Conservation (phyloP, 208 protist species). For the Trypanosoma conorhini region DNA sequence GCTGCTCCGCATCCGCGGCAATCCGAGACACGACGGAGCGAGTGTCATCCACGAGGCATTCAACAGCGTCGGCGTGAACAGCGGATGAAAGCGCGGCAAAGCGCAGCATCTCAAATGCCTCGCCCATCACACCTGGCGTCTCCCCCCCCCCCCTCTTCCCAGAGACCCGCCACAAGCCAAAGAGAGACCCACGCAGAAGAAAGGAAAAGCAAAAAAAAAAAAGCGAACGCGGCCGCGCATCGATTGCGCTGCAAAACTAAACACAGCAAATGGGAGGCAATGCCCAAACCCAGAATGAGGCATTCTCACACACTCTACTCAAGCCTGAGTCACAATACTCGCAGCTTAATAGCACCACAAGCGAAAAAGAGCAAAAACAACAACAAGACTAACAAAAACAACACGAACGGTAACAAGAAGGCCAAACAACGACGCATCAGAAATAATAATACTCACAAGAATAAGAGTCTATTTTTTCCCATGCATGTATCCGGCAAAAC, state of each 20-base stretch:
- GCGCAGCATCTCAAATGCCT: slow-evolving; percentile 50
- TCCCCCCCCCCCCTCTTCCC: slow-evolving; percentile 8
- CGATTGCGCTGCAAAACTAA: background rate
- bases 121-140: slow-evolving; percentile 9
- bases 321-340: background rate
- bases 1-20: slow-evolving; percentile 46
- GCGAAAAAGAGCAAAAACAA: background rate
- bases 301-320: background rate
- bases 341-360: background rate
- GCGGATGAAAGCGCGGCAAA: slow-evolving; percentile 65
- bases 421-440: background rate
- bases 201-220: slow-evolving; percentile 29
- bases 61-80: slow-evolving; percentile 76
- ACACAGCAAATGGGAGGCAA: background rate
- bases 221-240: background rate
- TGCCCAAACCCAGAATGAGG: background rate
- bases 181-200: slow-evolving; percentile 1
- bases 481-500: slow-evolving; percentile 7
- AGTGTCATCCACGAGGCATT: slow-evolving; percentile 59
- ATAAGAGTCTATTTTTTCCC: background rate
- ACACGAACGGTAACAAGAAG: background rate
- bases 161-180: background rate
- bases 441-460: background rate
- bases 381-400: slow-evolving; percentile 21
- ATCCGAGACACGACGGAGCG: slow-evolving; percentile 48